Base-by-base conservation (phyloP, 768 basidiomycete species). In the Leucosporidium yakuticum region DNA sequence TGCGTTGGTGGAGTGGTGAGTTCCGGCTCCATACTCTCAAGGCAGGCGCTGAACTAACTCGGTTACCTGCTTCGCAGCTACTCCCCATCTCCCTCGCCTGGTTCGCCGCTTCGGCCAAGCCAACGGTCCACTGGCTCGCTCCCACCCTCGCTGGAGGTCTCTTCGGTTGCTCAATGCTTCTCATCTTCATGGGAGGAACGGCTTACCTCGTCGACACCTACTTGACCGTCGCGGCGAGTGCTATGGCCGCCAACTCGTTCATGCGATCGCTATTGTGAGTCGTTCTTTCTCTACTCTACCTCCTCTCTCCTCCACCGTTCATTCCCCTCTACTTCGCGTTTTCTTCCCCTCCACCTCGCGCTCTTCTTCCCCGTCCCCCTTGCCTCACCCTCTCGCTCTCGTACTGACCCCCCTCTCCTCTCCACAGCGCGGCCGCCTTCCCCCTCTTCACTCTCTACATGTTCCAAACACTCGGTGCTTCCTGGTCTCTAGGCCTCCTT, bases 111-210 rank as follows among this genome's bases (percentile, higher is more conserved):
- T 29, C 55, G 27, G 55, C 55, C 15, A 51, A 65, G 50, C 59
- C 63, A 2, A 27, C n/a, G 23, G 74, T 86, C 0, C 87, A 84
- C 74, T 88, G 85, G 85, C 83, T 87, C 67, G 84, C 85, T 5
- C 85, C 87, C 19, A 84, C 89, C 77, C 77, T 88, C 51, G 85
- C 85, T n/a, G 27, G 85, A 25, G 79, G 84, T 21, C 87, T 87
- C 23, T 88, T 89, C 77, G 89, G 88, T 27, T 64, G 63, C 23
- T 84, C 85, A 20, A 83, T 86, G 65, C 82, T 87, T n/a, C 81
- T 85, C 70, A 84, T 89, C 66, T 80, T 88, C 79, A 67, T 64
- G 59, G n/a, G n/a, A 23, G 55, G 55, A 27, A 20, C 31, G 19
- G n/a, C 50, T 4, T 66, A 62, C 64, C 58, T 67, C 54, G 27